Evolutionary conservation across 2,329 filamentous ascomycete species (phyloP).

Genomic region (Fusarium chuoi): DNA sequence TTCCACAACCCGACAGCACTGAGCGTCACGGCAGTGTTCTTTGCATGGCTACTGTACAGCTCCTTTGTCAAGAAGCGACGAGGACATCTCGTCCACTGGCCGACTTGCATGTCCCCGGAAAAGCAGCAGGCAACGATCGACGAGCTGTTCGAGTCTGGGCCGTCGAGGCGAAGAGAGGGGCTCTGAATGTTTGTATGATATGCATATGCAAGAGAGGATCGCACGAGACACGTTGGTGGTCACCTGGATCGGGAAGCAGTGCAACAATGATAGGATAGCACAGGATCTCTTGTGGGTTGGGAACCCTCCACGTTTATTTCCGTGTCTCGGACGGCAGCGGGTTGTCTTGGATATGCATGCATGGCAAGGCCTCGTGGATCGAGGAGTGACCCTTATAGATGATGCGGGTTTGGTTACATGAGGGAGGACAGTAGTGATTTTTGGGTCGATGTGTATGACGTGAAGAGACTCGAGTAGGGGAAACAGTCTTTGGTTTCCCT

Average conservation of each 20-base stretch:
- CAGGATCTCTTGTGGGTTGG: constrained; percentile 34
- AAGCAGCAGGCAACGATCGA: constrained; percentile 41
- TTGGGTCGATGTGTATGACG: neutral
- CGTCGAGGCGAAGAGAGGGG: constrained; percentile 35
- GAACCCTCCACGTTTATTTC: constrained; percentile 41
- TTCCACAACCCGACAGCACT: constrained; percentile 73
- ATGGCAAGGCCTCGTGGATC: constrained; percentile 36
- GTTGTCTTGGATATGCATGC: constrained; percentile 37
- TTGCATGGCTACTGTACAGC: constrained; percentile 45
- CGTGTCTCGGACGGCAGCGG: constrained; percentile 38
- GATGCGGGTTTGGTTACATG: constrained; percentile 28
- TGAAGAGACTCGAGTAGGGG: neutral
- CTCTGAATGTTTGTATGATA: constrained; percentile 30
- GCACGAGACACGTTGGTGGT: constrained; percentile 42
- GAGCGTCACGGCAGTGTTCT: constrained; percentile 62
- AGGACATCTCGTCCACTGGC: constrained; percentile 50
- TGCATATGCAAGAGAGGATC: constrained; percentile 12
- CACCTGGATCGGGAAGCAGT: constrained; percentile 40
- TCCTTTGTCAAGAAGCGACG: constrained; percentile 46
- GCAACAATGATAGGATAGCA: constrained; percentile 39
- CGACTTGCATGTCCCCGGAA: constrained; percentile 41
- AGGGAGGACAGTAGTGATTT: constrained; percentile 7
- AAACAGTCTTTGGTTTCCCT: neutral
- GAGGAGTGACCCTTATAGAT: constrained; percentile 32
- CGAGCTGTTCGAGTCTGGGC: constrained; percentile 29